phyloP scores from a whole-genome alignment of 495 filamentous ascomycete genomes.

The Letharia columbiana region DNA sequence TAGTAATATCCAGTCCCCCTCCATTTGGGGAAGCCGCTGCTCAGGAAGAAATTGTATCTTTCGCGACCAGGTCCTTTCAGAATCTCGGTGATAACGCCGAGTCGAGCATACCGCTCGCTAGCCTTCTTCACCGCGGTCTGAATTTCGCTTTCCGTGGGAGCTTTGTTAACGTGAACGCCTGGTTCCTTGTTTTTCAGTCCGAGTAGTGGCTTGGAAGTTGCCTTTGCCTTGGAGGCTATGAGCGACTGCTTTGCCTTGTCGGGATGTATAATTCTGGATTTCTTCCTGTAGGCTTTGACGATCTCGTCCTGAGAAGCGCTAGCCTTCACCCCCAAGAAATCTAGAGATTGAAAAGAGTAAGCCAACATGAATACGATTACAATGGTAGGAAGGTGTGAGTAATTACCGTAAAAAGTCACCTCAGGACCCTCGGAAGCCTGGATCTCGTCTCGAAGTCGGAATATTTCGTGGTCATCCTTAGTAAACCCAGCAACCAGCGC shows the following conservation, averaged over 20 bases:
- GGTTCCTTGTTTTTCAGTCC: slow-evolving; percentile 46
- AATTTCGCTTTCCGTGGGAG: slow-evolving; percentile 64
- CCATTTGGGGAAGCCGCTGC: slow-evolving; percentile 92
- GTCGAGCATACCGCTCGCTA: slow-evolving; percentile 66
- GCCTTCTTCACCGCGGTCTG: slow-evolving; percentile 67
- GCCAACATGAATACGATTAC: slow-evolving; percentile 6
- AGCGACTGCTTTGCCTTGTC: slow-evolving; percentile 89
- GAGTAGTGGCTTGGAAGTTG: slow-evolving; percentile 45
- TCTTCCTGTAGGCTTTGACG: slow-evolving; percentile 87
- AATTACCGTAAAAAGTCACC: slow-evolving; percentile 77
- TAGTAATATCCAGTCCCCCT: slow-evolving; percentile 98
- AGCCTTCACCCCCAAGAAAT: slow-evolving; percentile 69
- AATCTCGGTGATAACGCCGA: slow-evolving; percentile 75
- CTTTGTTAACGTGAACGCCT: slow-evolving; percentile 58
- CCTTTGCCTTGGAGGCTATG: slow-evolving; percentile 58
- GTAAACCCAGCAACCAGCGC: slow-evolving; percentile 13
- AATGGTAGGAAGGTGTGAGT: background rate
- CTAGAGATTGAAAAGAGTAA: slow-evolving; percentile 30
- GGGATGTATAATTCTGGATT: slow-evolving; percentile 71
- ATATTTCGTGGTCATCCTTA: slow-evolving; percentile 79
- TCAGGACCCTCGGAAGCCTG: slow-evolving; percentile 63
- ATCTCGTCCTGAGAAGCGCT: slow-evolving; percentile 79
- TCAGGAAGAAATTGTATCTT: slow-evolving; percentile 92
- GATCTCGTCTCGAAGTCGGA: slow-evolving; percentile 83
- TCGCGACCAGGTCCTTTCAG: slow-evolving; percentile 69